Evolutionary conservation across 352 stramenopile species (phyloP), one percentile per base, ranked within the genome.

Genomic region (Phytophthora melonis): DNA sequence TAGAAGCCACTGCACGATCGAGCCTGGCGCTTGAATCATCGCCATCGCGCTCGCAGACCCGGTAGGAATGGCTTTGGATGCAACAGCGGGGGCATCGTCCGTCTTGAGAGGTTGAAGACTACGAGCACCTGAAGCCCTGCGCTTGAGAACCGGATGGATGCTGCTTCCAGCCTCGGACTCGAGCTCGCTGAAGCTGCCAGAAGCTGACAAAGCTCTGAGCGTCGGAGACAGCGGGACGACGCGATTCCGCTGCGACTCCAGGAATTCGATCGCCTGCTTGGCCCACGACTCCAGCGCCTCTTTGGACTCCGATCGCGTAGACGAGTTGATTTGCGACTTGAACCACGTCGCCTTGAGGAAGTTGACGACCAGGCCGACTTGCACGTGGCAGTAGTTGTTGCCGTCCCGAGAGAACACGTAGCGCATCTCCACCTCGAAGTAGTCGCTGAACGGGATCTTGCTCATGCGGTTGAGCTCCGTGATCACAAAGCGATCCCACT

Each of bases 331-430:
- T 56, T 95, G 88, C 30, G 84, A 91, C 63, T 93, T 92, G 64
- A 95, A 95, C 88, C 88, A 95, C 60, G 88, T 95, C 13, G 85
- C 89, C 58, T 93, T 93, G 21, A 89, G 71, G 47, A 92, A 95
- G 66, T 95, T 89, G 23, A 95, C 84, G 5, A 93, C 72, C 14
- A 93, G 64, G 5, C 88, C 88, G 16, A 81, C 81, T 74, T 95
- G 79, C 5, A 90, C 86, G 47, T 93, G 88, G 66, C 86, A 93
- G 57, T 91, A 93, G 54, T 91, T 84, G 55, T 88, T 87, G 47
- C 88, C 85, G 58, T 93, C 88, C 8, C 87, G 77, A 19, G 82
- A 88, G 56, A 93, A 93, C 21, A 96, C 85, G 70, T 88, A 95
- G 21, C 88, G 84, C 43, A 87, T 90, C 66, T 95, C 88, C 45